Base-by-base conservation (phyloP, 140 eudicot species). In the Anethum foeniculum region DNA sequence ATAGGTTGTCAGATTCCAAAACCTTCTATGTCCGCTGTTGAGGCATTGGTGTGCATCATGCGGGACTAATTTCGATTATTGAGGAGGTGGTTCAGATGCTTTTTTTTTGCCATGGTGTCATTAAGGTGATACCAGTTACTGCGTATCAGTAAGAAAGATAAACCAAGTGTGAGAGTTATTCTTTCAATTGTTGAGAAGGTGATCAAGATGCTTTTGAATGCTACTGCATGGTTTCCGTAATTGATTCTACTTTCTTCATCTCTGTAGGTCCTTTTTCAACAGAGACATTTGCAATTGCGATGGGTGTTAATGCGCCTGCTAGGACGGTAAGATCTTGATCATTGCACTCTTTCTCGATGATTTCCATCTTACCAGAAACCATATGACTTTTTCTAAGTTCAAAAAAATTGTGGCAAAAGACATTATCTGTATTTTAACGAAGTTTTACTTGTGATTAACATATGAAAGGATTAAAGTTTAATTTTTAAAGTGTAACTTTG, bases 271-370 rank as follows among this genome's bases (percentile, higher is more conserved):
- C 93, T 30, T 96, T 93, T 84, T 93, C 97, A 30, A 89, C 98
- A 0, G 98, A 96, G 91, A 96, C 98, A 81, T 96, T 96, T 89
- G 99, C 99, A 34, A 34, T n/a, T n/a, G n/a, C n/a, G 28, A 93
- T 96, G 97, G 99, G 97, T 81, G 99, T 96, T 79, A 96, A 96
- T 84, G 99, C 94, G 83, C 99, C 96, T 23, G 99, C 99, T 64
- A 90, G 98, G 88, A 93, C 98, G 84, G 99, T 96, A 80, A 88
- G 96, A 86, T 83, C 64, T 84, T 34, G 58, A 58, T 75, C 65
- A 39, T 82, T 72, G 25, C 41, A 6, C 75, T 58, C 54, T 68
- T 34, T 39, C 71, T 12, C 1, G 2, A 21, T 18, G 3, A 3
- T 71, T 6, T 23, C 25, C 51, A n/a, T 43, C 12, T 72, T 7